Conservation (phyloP, 2,329 filamentous ascomycete species). For the Sarocladium brachiariae region DNA sequence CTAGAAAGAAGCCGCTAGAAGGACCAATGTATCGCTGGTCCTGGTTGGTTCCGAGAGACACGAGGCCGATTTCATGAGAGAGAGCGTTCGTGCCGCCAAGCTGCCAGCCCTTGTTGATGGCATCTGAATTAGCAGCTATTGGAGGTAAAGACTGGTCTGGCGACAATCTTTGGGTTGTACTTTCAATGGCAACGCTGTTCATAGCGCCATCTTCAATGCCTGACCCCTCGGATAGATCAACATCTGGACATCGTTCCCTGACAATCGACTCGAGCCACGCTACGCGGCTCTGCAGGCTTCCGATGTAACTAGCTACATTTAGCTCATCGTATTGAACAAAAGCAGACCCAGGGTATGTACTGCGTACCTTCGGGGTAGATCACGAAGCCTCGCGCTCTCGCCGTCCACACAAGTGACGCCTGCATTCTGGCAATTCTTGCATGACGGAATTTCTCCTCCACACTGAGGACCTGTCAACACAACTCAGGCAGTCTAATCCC, state of each 20-base stretch:
- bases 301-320: conserved; percentile 19
- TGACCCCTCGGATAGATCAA: conserved; percentile 26
- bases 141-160: conserved; percentile 13
- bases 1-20: conserved; percentile 48
- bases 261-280: conserved; percentile 40
- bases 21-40: conserved; percentile 48
- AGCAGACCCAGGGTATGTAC: neutral
- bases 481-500: neutral
- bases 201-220: neutral
- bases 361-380: conserved; percentile 34
- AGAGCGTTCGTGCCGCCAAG: conserved; percentile 16
- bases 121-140: conserved; percentile 14
- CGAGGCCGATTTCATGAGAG: conserved; percentile 45
- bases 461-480: conserved; percentile 26
- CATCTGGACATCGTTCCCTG: conserved; percentile 31
- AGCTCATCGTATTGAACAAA: neutral
- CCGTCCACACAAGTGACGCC: conserved; percentile 35
- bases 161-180: neutral
- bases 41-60: conserved; percentile 39
- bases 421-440: conserved; percentile 36
- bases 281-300: conserved; percentile 33
- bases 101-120: neutral
- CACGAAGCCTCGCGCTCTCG: conserved; percentile 30
- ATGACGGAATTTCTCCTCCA: conserved; percentile 34
- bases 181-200: neutral